Conservation (phyloP, 192 early-diverging fungal genomes). For the Coemansia sp. region DNA sequence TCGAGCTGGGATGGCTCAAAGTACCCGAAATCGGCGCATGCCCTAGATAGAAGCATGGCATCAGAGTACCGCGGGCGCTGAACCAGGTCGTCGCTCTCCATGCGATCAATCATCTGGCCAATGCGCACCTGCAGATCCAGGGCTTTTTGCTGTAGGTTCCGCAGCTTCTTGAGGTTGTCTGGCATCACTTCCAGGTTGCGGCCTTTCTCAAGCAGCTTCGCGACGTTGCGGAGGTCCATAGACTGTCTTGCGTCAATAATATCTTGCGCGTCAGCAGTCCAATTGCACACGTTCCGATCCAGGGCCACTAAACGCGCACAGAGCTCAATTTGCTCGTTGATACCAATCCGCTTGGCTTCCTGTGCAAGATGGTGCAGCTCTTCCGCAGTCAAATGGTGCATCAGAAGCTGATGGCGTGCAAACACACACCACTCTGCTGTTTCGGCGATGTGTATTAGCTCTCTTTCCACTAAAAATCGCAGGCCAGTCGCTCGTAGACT, state of each 20-base stretch:
- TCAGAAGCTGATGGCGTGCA: conserved; percentile 8
- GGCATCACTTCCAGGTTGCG: conserved; percentile 34
- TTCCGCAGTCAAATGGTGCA: conserved; percentile 9
- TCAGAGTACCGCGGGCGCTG: conserved; percentile 36
- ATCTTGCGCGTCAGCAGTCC: conserved; percentile 14
- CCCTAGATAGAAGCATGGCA: conserved; percentile 11
- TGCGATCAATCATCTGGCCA: conserved; percentile 22
- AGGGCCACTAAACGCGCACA: conserved; percentile 7
- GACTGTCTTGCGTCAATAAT: conserved; percentile 12
- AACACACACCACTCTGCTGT: conserved; percentile 14
- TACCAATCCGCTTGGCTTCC: conserved; percentile 10
- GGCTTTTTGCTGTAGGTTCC: conserved; percentile 25
- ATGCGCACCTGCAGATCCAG: conserved; percentile 39
- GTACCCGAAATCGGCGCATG: conserved; percentile 26
- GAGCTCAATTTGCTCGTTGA: conserved; percentile 9
- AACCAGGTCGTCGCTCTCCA: conserved; percentile 22
- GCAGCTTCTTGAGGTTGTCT: conserved; percentile 16
- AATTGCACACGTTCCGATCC: conserved; percentile 8
- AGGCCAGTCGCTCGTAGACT: conserved; percentile 15
- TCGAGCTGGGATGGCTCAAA: conserved; percentile 29
- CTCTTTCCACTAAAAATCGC: neutral
- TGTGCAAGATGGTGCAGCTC: conserved; percentile 8
- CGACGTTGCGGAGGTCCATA: conserved; percentile 25
- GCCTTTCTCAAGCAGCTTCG: conserved; percentile 40
- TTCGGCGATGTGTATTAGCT: conserved; percentile 6